Base-by-base conservation (phyloP, 257 asterid genomes). In the Jasminum sambac region DNA sequence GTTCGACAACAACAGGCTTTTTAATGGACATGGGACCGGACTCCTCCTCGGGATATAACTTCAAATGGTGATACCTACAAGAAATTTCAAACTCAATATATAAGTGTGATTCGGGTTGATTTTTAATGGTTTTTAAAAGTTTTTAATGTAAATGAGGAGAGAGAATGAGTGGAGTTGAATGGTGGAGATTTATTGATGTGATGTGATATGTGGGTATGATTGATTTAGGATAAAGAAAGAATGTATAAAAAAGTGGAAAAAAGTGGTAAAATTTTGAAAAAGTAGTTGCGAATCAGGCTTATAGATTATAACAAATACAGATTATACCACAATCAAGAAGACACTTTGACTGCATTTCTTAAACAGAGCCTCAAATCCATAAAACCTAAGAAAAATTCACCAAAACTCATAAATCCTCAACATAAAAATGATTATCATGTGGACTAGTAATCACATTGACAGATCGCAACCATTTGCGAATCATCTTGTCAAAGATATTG, bases 31-130 rank as follows among this genome's bases (percentile, higher is more conserved):
- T 68, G 2, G 90, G 80, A 71, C 91, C 95, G 66, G 95, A 76
- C 17, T 90, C 98, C 13, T 90, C 96, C 80, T 85, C 96, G 0
- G 97, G 97, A 41, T 92, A 92, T 70, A 92, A 78, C 88, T 87
- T 92, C 84, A 92, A 81, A 76, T 84, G 97, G 82, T 92, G 98
- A 73, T 80, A 92, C 79, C 98, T 90, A 78, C 26, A 75, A 52
- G 24, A 55, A 25, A 73, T 58, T 74, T 41, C 37, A 61, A 63
- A n/a, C 55, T 38, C 21, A 63, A 34, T 25, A n/a, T n/a, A n/a
- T n/a, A n/a, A n/a, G n/a, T n/a, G n/a, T n/a, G n/a, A n/a, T n/a
- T n/a, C n/a, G n/a, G n/a, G n/a, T n/a, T n/a, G n/a, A n/a, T n/a
- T n/a, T n/a, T n/a, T n/a, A n/a, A n/a, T n/a, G n/a, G n/a, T n/a